phyloP scores from a whole-genome alignment of 257 asterid genomes.

The Ballota nigra region DNA sequence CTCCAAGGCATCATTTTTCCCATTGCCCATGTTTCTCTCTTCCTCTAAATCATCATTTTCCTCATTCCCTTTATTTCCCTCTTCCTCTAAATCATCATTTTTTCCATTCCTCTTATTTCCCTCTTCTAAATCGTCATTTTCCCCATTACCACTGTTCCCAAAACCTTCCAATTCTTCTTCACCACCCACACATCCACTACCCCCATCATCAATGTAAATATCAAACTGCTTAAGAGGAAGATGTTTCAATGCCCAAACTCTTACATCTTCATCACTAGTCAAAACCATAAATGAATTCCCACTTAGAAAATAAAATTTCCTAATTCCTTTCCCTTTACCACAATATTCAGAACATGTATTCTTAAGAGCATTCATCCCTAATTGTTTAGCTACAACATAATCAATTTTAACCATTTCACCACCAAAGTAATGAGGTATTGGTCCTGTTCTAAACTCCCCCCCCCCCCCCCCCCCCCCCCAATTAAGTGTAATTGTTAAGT shows the following conservation, averaged over 20 bases:
- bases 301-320: not conserved
- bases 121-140: too few relatives aligned
- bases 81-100: too few relatives aligned
- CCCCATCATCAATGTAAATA: not conserved
- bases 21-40: too few relatives aligned
- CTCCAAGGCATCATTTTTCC: not conserved
- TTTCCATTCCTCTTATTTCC: not conserved
- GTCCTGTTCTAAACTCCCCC: not conserved
- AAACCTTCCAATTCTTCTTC: too few relatives aligned
- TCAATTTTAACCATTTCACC: not conserved
- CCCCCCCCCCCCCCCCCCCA: too few relatives aligned
- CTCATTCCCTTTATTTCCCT: not conserved
- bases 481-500: not conserved
- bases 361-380: not conserved
- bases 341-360: too few relatives aligned
- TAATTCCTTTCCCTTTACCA: not conserved
- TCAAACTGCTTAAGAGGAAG: not conserved
- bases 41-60: not conserved
- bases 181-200: too few relatives aligned
- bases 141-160: not conserved
- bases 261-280: not conserved
- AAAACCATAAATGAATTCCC: not conserved
- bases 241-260: not conserved
- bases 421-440: not conserved
- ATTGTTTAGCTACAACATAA: not conserved